A percentile compares a stretch with the other conserved stretches of the same genome.
Evolutionary conservation across 345 rosid species (phyloP).

Genomic region (Rhodamnia argentea): DNA sequence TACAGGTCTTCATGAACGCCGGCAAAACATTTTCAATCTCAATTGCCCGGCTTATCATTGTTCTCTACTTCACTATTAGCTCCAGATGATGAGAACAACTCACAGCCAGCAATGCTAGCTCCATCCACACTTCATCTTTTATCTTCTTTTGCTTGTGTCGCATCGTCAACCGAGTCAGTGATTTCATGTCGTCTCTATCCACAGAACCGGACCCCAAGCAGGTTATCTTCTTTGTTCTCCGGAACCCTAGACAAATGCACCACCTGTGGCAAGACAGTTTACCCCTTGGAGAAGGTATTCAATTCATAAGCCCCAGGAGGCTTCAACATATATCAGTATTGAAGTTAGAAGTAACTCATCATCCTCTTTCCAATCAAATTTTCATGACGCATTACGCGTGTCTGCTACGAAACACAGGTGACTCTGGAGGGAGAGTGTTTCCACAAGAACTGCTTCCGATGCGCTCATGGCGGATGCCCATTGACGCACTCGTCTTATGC

Average conservation of each 20-base stretch:
- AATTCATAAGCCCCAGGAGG: not conserved
- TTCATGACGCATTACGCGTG: not conserved
- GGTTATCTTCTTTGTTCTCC: constrained; percentile 69
- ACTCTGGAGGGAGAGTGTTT: constrained; percentile 80
- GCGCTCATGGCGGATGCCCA: constrained; percentile 88
- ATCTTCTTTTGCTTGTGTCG: not conserved
- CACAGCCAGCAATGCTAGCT: not conserved
- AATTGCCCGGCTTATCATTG: not conserved
- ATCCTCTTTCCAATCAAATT: not conserved
- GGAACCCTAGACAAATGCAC: constrained; percentile 98
- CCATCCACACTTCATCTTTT: not conserved
- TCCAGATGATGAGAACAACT: not conserved
- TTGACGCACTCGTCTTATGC: constrained; percentile 95
- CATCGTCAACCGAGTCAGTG: not conserved
- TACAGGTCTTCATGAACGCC: not conserved
- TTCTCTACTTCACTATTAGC: not conserved
- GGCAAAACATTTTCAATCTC: not conserved
- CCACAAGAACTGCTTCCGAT: constrained; percentile 94
- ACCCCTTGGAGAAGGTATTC: constrained; percentile 86
- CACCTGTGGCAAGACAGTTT: constrained; percentile 78
- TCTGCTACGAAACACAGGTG: not conserved
- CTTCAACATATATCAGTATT: not conserved
- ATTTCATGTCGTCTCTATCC: not conserved
- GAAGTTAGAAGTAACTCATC: not conserved
- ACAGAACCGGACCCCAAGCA: constrained; percentile 75